Percentiles rank a stretch among this genome's conserved stretches.
Conservation (phyloP, 2,329 filamentous ascomycete genomes). For the Aspergillus bombycis region DNA sequence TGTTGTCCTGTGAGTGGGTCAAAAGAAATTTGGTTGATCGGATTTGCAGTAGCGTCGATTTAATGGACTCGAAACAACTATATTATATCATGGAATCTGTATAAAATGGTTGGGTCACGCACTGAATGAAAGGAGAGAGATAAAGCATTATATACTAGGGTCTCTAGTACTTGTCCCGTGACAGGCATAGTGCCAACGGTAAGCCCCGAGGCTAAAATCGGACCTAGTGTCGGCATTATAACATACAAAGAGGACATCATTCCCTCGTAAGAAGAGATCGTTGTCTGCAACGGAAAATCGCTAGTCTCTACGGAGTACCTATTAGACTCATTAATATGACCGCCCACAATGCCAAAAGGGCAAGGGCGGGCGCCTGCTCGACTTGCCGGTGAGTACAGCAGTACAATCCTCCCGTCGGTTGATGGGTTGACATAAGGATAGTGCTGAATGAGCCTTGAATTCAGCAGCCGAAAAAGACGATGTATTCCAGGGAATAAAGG, state of each 20-base stretch:
- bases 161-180: background rate
- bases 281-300: background rate
- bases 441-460: background rate
- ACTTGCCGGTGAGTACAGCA: background rate
- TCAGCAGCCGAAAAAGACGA: constrained; percentile 20
- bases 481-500: constrained; percentile 18
- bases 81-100: no score
- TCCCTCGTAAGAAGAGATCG: background rate
- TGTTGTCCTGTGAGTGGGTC: no score
- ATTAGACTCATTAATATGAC: background rate
- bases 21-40: no score
- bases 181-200: background rate
- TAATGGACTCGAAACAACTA: no score
- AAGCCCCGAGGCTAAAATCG: background rate
- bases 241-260: background rate
- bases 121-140: no score
- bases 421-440: background rate
- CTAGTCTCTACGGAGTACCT: background rate
- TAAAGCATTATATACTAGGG: background rate
- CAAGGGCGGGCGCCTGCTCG: constrained; percentile 3
- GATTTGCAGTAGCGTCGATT: no score
- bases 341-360: background rate
- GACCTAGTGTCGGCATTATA: background rate
- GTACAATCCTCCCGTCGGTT: background rate
- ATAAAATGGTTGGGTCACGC: no score